These are phyloP conservation scores for Citrus sp. DNA, from an alignment of 345 rosid species.

Conservation along the genomic window DNA sequence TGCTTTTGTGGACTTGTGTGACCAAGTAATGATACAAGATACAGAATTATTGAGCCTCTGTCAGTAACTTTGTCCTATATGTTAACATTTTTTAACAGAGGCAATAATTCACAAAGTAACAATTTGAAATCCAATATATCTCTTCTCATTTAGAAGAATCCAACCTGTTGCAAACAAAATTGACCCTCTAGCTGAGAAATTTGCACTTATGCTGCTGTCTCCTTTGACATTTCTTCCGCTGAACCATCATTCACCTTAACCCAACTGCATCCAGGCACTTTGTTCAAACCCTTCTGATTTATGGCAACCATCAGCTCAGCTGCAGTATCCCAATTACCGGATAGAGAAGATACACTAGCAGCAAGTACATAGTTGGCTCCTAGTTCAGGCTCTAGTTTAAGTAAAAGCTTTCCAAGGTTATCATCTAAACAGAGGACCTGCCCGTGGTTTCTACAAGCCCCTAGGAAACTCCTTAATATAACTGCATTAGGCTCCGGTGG, in stretches of 20 bases:
- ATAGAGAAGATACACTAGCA: conserved; percentile 21
- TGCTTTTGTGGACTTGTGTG: background rate
- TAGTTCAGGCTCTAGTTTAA: conserved; percentile 19
- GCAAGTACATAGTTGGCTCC: conserved; percentile 31
- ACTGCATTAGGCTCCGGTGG: conserved; percentile 29
- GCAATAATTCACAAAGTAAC: conserved; percentile 4
- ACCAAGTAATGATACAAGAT: background rate
- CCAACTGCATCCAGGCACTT: background rate
- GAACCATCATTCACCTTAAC: background rate
- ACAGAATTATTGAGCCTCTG: conserved; percentile 12
- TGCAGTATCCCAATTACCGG: conserved; percentile 26
- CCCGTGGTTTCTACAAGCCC: conserved; percentile 26
- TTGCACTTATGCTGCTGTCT: background rate
- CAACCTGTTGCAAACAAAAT: background rate
- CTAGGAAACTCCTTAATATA: conserved; percentile 29
- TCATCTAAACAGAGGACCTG: conserved; percentile 9
- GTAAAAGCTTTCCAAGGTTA: conserved; percentile 12
- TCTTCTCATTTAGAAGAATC: background rate
- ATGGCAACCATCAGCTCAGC: conserved; percentile 21
- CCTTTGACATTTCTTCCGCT: background rate
- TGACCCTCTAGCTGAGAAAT: background rate
- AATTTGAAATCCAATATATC: background rate
- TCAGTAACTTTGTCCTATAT: conserved; percentile 15
- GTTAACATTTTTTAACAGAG: background rate
- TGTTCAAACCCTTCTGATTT: conserved; percentile 20